Percentiles rank a stretch among this genome's conserved stretches.
Evolutionary conservation across 345 rosid genomes (phyloP).

Genomic region (Melaleuca alternifolia): DNA sequence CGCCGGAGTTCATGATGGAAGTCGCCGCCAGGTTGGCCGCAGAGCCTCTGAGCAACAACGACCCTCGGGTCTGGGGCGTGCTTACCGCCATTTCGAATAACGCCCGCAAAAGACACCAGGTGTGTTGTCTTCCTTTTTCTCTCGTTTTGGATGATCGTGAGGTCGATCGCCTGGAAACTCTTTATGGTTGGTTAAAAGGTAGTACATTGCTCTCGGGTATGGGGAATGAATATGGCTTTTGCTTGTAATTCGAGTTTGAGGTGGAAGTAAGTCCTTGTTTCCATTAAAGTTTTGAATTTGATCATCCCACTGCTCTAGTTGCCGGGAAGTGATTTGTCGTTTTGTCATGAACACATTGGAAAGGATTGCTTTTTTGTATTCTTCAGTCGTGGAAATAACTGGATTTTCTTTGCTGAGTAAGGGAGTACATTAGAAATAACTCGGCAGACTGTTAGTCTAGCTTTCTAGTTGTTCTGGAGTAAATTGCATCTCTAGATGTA

Average conservation of each 20-base stretch:
- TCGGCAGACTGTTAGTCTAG: not conserved
- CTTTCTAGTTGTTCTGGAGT: not conserved
- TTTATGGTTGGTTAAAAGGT: not conserved
- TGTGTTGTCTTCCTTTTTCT: not conserved
- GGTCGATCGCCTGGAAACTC: not conserved
- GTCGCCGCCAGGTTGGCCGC: constrained; percentile 56
- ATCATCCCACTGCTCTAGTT: not conserved
- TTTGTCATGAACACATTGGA: not conserved
- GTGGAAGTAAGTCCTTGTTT: not conserved
- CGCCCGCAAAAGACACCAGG: constrained; percentile 83
- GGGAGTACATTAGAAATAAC: not conserved
- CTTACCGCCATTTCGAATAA: constrained; percentile 76
- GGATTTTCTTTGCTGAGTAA: not conserved
- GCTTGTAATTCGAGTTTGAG: not conserved
- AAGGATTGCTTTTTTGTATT: not conserved
- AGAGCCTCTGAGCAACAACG: constrained; percentile 57
- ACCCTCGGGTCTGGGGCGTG: constrained; percentile 77
- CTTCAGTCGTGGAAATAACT: not conserved
- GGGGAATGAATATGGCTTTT: not conserved
- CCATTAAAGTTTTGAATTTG: not conserved
- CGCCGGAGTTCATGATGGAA: constrained; percentile 40
- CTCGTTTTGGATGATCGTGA: not conserved
- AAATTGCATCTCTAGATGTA: not conserved
- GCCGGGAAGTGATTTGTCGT: not conserved
- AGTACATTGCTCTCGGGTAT: not conserved